These are phyloP conservation scores for Suillus clintonianus DNA, from an alignment of 768 basidiomycete species.

Conservation along the genomic window DNA sequence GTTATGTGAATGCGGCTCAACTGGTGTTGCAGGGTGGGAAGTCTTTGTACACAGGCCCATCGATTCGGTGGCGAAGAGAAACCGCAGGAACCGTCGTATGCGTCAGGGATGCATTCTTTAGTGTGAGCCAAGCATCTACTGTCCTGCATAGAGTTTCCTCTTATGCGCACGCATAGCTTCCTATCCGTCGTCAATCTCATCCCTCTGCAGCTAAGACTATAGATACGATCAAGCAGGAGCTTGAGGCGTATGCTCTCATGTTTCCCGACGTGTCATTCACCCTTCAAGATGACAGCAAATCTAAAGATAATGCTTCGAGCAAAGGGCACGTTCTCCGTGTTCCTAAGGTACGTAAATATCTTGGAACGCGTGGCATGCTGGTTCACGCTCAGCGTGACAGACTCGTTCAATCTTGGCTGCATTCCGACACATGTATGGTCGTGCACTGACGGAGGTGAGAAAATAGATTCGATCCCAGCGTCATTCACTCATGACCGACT, in stretches of 20 bases:
- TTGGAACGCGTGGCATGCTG: neutral
- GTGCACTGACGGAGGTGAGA: slow-evolving; percentile 67
- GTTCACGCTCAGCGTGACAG: slow-evolving; percentile 37
- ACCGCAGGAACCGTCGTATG: slow-evolving; percentile 78
- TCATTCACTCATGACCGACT: neutral
- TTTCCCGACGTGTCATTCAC: slow-evolving; percentile 72
- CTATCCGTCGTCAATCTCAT: slow-evolving; percentile 77
- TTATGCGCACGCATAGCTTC: slow-evolving; percentile 56
- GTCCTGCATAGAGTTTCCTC: slow-evolving; percentile 2
- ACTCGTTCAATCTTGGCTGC: slow-evolving; percentile 61
- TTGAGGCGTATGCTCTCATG: slow-evolving; percentile 73
- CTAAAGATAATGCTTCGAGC: slow-evolving; percentile 29
- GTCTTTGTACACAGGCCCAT: slow-evolving; percentile 68
- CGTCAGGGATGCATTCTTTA: slow-evolving; percentile 89
- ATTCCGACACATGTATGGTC: slow-evolving; percentile 77
- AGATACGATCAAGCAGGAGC: slow-evolving; percentile 66
- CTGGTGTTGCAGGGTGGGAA: slow-evolving; percentile 54
- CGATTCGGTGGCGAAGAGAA: slow-evolving; percentile 75
- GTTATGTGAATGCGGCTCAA: slow-evolving; percentile 3
- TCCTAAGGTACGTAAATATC: slow-evolving; percentile 54
- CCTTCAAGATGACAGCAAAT: slow-evolving; percentile 54
- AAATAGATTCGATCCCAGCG: slow-evolving; percentile 1
- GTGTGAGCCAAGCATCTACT: slow-evolving; percentile 48
- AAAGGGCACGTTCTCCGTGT: slow-evolving; percentile 57
- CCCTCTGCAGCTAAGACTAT: slow-evolving; percentile 57